Percentiles rank a stretch among this genome's conserved stretches.
Evolutionary conservation across 805 yeast species (phyloP).

Genomic region (Ogataea angusta): DNA sequence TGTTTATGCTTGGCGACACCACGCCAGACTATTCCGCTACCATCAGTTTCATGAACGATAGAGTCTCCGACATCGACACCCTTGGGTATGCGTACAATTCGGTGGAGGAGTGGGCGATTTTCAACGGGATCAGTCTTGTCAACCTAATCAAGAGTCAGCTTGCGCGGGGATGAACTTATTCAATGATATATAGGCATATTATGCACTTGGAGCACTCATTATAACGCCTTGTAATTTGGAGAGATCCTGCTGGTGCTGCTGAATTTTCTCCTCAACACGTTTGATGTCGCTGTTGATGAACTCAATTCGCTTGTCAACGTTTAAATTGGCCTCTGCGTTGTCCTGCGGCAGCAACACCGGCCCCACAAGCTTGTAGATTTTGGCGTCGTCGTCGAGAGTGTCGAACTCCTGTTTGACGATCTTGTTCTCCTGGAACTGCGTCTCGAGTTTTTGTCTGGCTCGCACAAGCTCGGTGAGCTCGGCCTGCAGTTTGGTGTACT

Average conservation of each 20-base stretch:
- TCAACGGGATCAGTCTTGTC: constrained; percentile 58
- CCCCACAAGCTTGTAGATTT: constrained; percentile 86
- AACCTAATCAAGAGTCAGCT: constrained; percentile 73
- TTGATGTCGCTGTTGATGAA: constrained; percentile 77
- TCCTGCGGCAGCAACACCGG: constrained; percentile 92
- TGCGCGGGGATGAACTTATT: constrained; percentile 47
- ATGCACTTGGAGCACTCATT: constrained; percentile 18
- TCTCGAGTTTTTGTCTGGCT: constrained; percentile 83
- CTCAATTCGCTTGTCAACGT: constrained; percentile 86
- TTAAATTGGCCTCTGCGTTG: constrained; percentile 70
- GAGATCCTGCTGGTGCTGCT: constrained; percentile 49
- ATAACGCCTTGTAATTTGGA: constrained; percentile 56
- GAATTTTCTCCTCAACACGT: constrained; percentile 70
- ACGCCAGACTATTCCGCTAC: constrained; percentile 58
- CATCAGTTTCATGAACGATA: constrained; percentile 56
- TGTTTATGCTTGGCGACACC: constrained; percentile 75
- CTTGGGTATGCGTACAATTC: constrained; percentile 61
- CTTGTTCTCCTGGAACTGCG: constrained; percentile 90
- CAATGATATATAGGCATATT: constrained; percentile 4
- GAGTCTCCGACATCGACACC: constrained; percentile 49
- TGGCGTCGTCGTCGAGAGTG: constrained; percentile 54
- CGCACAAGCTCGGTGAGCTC: constrained; percentile 49
- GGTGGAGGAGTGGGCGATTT: constrained; percentile 73
- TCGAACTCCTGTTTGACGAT: constrained; percentile 84
- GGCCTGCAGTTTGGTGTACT: constrained; percentile 27